Evolutionary conservation across 2,329 filamentous ascomycete genomes (phyloP).

Genomic region (Coniochaeta sp.): DNA sequence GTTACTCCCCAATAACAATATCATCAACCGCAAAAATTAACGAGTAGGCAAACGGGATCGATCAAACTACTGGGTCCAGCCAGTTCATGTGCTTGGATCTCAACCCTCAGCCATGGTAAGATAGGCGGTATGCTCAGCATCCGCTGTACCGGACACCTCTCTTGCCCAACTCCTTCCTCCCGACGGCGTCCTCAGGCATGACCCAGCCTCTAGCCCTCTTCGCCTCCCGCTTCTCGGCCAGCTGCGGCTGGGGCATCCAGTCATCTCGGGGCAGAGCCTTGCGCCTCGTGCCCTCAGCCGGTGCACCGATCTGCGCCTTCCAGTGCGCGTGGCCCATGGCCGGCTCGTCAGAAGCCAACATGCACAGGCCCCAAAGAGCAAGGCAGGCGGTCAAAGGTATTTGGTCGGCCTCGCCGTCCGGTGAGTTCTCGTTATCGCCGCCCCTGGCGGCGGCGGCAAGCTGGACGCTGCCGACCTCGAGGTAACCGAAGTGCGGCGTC

Average conservation of each 20-base stretch:
- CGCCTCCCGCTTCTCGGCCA: conserved; percentile 68
- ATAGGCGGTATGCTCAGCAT: conserved; percentile 21
- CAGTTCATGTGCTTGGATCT: background rate
- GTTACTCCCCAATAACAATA: no score
- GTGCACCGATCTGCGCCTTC: conserved; percentile 67
- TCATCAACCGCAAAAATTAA: no score
- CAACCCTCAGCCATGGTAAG: background rate
- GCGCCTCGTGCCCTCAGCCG: conserved; percentile 63
- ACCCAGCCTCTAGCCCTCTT: conserved; percentile 71
- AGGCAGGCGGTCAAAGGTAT: conserved; percentile 61
- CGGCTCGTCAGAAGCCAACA: conserved; percentile 28
- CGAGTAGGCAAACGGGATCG: background rate
- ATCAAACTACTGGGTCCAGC: background rate
- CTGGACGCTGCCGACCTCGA: conserved; percentile 64
- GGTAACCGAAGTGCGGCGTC: conserved; percentile 76
- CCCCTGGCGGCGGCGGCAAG: conserved; percentile 41
- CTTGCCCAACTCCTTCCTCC: conserved; percentile 64
- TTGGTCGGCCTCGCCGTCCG: conserved; percentile 20
- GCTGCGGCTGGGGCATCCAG: conserved; percentile 70
- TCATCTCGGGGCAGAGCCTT: conserved; percentile 63
- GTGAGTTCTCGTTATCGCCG: conserved; percentile 13
- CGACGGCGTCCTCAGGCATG: conserved; percentile 65
- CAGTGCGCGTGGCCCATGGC: conserved; percentile 48
- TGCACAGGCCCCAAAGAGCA: conserved; percentile 69
- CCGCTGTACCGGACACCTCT: conserved; percentile 52